A percentile compares a stretch with the other conserved stretches of the same genome.
Conservation (phyloP, 2,329 filamentous ascomycete genomes). For the Claviceps arundinis region DNA sequence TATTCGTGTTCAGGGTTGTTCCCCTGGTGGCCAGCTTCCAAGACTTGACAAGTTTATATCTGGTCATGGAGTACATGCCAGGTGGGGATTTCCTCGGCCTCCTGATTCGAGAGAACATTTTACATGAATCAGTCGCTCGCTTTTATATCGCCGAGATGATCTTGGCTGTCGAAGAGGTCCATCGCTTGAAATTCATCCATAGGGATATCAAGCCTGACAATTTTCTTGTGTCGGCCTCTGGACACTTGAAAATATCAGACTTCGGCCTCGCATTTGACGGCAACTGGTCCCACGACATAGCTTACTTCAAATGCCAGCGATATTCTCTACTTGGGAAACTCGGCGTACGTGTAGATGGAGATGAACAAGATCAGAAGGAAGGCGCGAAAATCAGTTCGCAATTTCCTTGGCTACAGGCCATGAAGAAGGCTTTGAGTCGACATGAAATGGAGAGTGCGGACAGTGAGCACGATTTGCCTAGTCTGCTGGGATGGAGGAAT, state of each 20-base stretch:
- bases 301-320: conserved; percentile 74
- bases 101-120: conserved; percentile 69
- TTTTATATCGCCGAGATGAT: conserved; percentile 97
- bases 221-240: conserved; percentile 76
- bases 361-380: conserved; percentile 54
- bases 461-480: conserved; percentile 17
- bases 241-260: conserved; percentile 90
- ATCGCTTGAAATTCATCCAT: conserved; percentile 81
- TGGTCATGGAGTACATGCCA: conserved; percentile 98
- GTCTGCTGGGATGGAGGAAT: conserved; percentile 57
- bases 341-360: conserved; percentile 60
- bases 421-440: conserved; percentile 18
- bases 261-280: conserved; percentile 94
- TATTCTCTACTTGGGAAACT: conserved; percentile 67
- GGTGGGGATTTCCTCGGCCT: conserved; percentile 87
- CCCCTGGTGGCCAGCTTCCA: conserved; percentile 82
- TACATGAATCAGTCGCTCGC: conserved; percentile 64
- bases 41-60: conserved; percentile 69
- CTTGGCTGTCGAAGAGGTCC: conserved; percentile 82
- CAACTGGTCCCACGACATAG: conserved; percentile 83
- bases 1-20: conserved; percentile 49
- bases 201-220: conserved; percentile 96
- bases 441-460: conserved; percentile 19
- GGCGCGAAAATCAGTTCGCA: conserved; percentile 22
- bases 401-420: conserved; percentile 18